phyloP scores from a whole-genome alignment of 257 asterid genomes.

The Gardenia jasminoides region DNA sequence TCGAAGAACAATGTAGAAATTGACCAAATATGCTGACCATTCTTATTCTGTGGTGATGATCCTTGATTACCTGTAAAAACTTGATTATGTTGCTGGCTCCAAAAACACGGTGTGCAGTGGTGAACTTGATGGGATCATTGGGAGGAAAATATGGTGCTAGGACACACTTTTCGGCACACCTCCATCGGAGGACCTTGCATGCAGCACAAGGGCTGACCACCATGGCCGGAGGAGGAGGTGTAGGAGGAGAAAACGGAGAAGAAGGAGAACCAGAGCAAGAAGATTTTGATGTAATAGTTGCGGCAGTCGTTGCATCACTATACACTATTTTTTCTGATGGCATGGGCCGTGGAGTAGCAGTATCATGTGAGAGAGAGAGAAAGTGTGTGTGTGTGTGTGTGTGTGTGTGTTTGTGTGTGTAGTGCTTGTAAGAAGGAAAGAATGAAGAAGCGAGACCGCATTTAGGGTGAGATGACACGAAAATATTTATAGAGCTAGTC shows the following conservation, averaged over 20 bases:
- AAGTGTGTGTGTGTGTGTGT: no score
- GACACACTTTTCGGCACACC: slow-evolving; percentile 73
- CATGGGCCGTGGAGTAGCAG: neutral
- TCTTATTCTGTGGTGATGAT: neutral
- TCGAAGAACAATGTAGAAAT: no score
- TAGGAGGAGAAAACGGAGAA: slow-evolving; percentile 24
- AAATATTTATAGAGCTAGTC: slow-evolving; percentile 7
- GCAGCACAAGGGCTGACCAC: slow-evolving; percentile 79
- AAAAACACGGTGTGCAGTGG: slow-evolving; percentile 80
- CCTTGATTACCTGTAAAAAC: slow-evolving; percentile 62
- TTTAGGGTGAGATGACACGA: neutral
- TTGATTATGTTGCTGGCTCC: slow-evolving; percentile 95
- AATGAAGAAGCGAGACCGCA: neutral
- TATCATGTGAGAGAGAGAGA: no score
- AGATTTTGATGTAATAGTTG: slow-evolving; percentile 26
- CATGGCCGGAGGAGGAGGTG: slow-evolving; percentile 15
- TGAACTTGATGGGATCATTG: slow-evolving; percentile 66
- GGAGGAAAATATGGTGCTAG: slow-evolving; percentile 86
- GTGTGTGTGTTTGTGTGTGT: neutral
- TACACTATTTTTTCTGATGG: slow-evolving; percentile 14
- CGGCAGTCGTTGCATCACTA: slow-evolving; percentile 16
- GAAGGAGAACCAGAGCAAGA: slow-evolving; percentile 36
- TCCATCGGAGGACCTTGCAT: slow-evolving; percentile 61
- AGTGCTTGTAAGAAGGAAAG: neutral
- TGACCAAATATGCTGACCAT: neutral